These are phyloP conservation scores for Cutaneotrichosporon sp. DNA, from an alignment of 1,284 basidiomycete genomes.

Conservation along the genomic window DNA sequence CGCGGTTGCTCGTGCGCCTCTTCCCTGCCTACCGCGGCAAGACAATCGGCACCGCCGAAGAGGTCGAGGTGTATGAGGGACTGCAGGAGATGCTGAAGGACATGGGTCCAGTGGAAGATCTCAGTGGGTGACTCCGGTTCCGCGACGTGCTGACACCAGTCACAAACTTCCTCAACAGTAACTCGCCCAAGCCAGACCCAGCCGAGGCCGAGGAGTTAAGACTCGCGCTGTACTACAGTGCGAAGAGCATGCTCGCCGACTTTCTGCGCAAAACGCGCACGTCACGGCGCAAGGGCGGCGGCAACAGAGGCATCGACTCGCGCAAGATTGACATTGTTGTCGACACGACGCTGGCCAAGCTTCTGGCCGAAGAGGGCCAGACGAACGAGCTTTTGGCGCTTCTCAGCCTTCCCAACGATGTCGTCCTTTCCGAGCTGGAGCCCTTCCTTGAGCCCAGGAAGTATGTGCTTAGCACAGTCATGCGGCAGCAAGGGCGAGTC, in stretches of 20 bases:
- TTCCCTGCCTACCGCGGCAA: constrained; percentile 44
- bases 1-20: constrained; percentile 46
- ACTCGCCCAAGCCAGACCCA: not conserved
- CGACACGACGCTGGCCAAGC: constrained; percentile 72
- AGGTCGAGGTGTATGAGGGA: constrained; percentile 44
- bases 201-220: constrained; percentile 23
- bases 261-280: constrained; percentile 47
- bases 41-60: constrained; percentile 41
- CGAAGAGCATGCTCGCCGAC: constrained; percentile 44
- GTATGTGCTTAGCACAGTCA: constrained; percentile 61
- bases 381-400: constrained; percentile 61
- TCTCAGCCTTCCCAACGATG: constrained; percentile 57
- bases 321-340: constrained; percentile 55
- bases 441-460: constrained; percentile 58
- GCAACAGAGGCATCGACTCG: constrained; percentile 32
- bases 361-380: constrained; percentile 62
- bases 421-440: constrained; percentile 63
- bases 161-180: constrained; percentile 9
- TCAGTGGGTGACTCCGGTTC: constrained; percentile 37
- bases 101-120: constrained; percentile 41
- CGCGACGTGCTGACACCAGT: constrained; percentile 12
- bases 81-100: constrained; percentile 32
- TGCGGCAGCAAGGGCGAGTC: constrained; percentile 57
- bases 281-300: constrained; percentile 42
- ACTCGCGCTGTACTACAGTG: constrained; percentile 35